A percentile compares a stretch with the other conserved stretches of the same genome.
These are phyloP conservation scores for Corylus americana DNA, from an alignment of 306 rosid genomes.

Conservation along the genomic window DNA sequence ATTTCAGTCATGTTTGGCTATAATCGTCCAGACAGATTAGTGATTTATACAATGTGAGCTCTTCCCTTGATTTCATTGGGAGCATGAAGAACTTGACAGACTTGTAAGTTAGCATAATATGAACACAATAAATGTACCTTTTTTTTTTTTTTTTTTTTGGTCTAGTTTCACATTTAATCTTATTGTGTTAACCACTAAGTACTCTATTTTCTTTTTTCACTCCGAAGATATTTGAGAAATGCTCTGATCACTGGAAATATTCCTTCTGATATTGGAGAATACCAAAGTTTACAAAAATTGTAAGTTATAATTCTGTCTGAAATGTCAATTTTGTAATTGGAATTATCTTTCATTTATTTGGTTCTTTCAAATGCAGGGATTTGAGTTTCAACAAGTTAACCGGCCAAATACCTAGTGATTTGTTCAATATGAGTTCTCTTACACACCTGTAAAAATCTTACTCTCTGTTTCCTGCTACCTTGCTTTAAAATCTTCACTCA, in stretches of 20 bases:
- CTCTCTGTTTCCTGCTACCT: not conserved
- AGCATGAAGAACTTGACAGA: conserved; percentile 19
- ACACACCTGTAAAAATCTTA: conserved; percentile 16
- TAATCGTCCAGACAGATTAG: conserved; percentile 30
- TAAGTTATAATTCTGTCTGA: not conserved
- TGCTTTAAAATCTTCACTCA: not conserved
- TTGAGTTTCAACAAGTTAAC: conserved; percentile 34
- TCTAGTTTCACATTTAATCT: not conserved
- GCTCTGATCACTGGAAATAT: conserved; percentile 28
- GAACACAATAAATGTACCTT: not conserved
- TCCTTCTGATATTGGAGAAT: conserved; percentile 29
- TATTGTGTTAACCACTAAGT: not conserved
- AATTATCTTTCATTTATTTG: not conserved
- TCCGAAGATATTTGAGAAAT: conserved; percentile 28
- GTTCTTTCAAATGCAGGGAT: conserved; percentile 15
- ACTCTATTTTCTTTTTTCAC: not conserved
- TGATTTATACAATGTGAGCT: conserved; percentile 35
- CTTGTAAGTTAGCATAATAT: conserved; percentile 26
- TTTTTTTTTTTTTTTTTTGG: too few species aligned
- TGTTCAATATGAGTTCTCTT: conserved; percentile 25
- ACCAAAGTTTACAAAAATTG: conserved; percentile 12
- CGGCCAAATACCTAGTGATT: conserved; percentile 29
- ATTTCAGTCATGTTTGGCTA: not conserved
- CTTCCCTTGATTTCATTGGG: conserved; percentile 28
- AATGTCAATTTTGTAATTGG: not conserved